Evolutionary conservation across 805 yeast genomes (phyloP).

Genomic region (Cyberlindnera sargentensis): DNA sequence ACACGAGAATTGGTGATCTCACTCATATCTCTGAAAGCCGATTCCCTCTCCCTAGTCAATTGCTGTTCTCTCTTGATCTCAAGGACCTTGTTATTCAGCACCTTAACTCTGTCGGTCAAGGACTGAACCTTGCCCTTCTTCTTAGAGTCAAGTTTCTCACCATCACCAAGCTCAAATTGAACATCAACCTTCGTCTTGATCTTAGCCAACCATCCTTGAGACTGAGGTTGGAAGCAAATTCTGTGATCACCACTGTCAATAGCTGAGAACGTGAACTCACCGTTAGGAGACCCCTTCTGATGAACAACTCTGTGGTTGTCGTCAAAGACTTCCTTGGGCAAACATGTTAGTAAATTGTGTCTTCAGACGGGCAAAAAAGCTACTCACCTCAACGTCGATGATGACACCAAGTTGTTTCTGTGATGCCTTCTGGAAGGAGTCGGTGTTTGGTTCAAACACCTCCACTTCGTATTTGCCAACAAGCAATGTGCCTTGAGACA

Average conservation of each 20-base stretch:
- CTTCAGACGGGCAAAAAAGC: too few species aligned
- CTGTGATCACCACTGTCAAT: constrained; percentile 73
- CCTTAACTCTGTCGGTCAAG: constrained; percentile 50
- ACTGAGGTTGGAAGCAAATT: constrained; percentile 53
- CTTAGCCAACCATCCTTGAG: constrained; percentile 57
- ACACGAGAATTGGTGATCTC: constrained; percentile 66
- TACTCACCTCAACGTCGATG: constrained; percentile 35
- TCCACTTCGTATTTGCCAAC: constrained; percentile 45
- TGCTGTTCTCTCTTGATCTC: constrained; percentile 63
- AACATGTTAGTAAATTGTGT: constrained; percentile 7
- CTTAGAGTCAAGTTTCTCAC: constrained; percentile 60
- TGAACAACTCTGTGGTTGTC: constrained; percentile 69
- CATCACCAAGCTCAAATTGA: constrained; percentile 63
- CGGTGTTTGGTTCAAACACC: constrained; percentile 31
- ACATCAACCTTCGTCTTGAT: constrained; percentile 50
- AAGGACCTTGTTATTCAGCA: constrained; percentile 46
- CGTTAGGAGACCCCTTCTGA: constrained; percentile 57
- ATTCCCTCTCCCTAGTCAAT: constrained; percentile 68
- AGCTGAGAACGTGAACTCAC: constrained; percentile 70
- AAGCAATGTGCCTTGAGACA: constrained; percentile 41
- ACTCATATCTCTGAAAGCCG: constrained; percentile 62
- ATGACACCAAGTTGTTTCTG: constrained; percentile 31
- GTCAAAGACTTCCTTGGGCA: constrained; percentile 54
- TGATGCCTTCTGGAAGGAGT: constrained; percentile 28
- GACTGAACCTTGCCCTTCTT: constrained; percentile 48